Conservation (phyloP, 129 eudicot species). For the Ambrosia trifida region DNA sequence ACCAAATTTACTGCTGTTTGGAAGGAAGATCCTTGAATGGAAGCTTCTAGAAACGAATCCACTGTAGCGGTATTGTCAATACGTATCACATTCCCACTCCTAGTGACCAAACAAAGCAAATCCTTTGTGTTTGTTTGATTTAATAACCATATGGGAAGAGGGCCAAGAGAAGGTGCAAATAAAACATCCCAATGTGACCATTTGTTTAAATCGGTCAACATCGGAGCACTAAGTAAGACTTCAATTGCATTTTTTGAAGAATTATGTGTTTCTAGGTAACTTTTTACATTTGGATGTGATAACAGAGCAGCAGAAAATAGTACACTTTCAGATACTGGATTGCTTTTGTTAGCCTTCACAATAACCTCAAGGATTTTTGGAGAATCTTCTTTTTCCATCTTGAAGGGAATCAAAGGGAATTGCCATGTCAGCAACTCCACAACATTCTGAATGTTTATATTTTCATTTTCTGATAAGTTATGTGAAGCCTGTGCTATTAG, state of each 20-base stretch:
- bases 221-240: slow-evolving; percentile 69
- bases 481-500: slow-evolving; percentile 72
- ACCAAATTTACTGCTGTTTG: slow-evolving; percentile 66
- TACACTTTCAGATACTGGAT: slow-evolving; percentile 39
- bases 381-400: slow-evolving; percentile 37
- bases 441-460: slow-evolving; percentile 49
- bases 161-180: slow-evolving; percentile 81
- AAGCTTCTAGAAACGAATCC: slow-evolving; percentile 67
- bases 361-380: slow-evolving; percentile 31
- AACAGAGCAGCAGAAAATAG: slow-evolving; percentile 70
- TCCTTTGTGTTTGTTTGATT: slow-evolving; percentile 60
- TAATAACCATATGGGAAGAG: slow-evolving; percentile 66
- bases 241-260: slow-evolving; percentile 66
- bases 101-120: slow-evolving; percentile 74
- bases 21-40: slow-evolving; percentile 62
- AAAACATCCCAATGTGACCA: slow-evolving; percentile 92
- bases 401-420: slow-evolving; percentile 66
- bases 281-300: slow-evolving; percentile 27
- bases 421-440: slow-evolving; percentile 62
- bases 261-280: slow-evolving; percentile 21
- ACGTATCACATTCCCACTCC: slow-evolving; percentile 68
- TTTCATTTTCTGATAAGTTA: slow-evolving; percentile 46
- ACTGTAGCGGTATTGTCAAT: slow-evolving; percentile 67
- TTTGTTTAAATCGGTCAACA: slow-evolving; percentile 63
- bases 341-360: slow-evolving; percentile 37